A percentile compares a stretch with the other conserved stretches of the same genome.
phyloP scores from a whole-genome alignment of 2,329 filamentous ascomycete genomes.

The Aspergillus pseudoterreus region DNA sequence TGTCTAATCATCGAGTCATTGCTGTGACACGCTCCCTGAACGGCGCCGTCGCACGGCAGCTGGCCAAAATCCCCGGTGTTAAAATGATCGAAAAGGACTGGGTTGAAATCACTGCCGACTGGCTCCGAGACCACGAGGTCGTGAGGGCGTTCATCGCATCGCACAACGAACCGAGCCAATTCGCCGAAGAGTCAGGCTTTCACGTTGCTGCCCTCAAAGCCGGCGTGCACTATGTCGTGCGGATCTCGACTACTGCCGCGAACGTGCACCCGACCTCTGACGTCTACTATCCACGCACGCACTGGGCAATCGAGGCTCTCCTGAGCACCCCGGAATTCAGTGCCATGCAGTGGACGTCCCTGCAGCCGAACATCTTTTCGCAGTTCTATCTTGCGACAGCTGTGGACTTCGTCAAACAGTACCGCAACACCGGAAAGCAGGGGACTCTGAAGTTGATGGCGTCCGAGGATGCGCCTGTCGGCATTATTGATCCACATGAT shows the following conservation, averaged over 20 bases:
- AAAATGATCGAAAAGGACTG: slow-evolving; percentile 35
- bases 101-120: slow-evolving; percentile 37
- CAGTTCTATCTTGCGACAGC: slow-evolving; percentile 20
- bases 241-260: slow-evolving; percentile 38
- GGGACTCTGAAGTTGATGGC: slow-evolving; percentile 24
- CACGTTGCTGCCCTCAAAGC: slow-evolving; percentile 31
- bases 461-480: slow-evolving; percentile 27
- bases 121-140: slow-evolving; percentile 38
- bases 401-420: slow-evolving; percentile 30
- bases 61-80: slow-evolving; percentile 33
- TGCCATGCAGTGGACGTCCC: slow-evolving; percentile 36
- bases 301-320: slow-evolving; percentile 43
- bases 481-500: slow-evolving; percentile 29
- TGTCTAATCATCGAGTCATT: slow-evolving; percentile 23
- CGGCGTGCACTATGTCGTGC: slow-evolving; percentile 42
- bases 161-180: slow-evolving; percentile 36
- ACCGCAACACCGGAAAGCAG: slow-evolving; percentile 32
- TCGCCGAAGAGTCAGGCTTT: slow-evolving; percentile 40
- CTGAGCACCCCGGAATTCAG: slow-evolving; percentile 35
- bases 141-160: slow-evolving; percentile 39
- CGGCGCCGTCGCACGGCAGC: slow-evolving; percentile 16
- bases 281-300: slow-evolving; percentile 36
- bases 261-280: slow-evolving; percentile 34
- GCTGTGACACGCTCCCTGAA: slow-evolving; percentile 29
- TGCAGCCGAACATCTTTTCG: slow-evolving; percentile 37